Evolutionary conservation across 441 rosid genomes (phyloP), one percentile per base, ranked within the genome.

Genomic region (Pelargonium cotyledonis): DNA sequence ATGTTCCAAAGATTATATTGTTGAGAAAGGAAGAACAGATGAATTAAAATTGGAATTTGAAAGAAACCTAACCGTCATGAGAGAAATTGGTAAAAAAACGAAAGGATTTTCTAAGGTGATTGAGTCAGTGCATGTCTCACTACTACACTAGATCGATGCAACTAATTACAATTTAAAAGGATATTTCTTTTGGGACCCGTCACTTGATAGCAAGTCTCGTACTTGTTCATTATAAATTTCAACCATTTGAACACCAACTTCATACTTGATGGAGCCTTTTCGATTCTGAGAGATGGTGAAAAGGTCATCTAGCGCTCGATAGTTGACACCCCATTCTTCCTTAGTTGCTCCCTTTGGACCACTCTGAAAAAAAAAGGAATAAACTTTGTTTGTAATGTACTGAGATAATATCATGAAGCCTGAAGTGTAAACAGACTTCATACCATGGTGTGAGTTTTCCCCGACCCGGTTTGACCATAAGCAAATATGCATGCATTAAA

Each of bases 381-480:
- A 63, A 66, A 63, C 46, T 51, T 26, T 65, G 63, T 63, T 12
- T 69, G 58, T 58, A 73, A 19, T 63, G 8, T 83, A 87, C 72
- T 89, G 80, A 15, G 21, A 18, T 57, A 18, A 57, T 57, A 57
- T 57, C 19, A 46, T 14, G 51, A 31, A 31, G 35, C 4, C 35
- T 31, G 35, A 31, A 4, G 35, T 31, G 35, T 31, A 0, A 0
- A n/a, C 19, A 23, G 53, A 69, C 73, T 71, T 97, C 98, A 78
- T 88, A 91, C 75, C 90, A 94, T 88, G 0, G 99, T 94, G 78
- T 85, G 91, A 77, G 99, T 94, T 80, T 94, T 94, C 44, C 97
- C 99, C 29, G 99, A 94, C 60, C 97, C 97, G 70, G 99, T 94
- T 87, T 94, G 99, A 53, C 99, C 99, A 75, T 94, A 91, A 64